A percentile compares a stretch with the other conserved stretches of the same genome.
These are phyloP conservation scores for Xanthoconium separans DNA, from an alignment of 1,284 basidiomycete species.

Conservation along the genomic window DNA sequence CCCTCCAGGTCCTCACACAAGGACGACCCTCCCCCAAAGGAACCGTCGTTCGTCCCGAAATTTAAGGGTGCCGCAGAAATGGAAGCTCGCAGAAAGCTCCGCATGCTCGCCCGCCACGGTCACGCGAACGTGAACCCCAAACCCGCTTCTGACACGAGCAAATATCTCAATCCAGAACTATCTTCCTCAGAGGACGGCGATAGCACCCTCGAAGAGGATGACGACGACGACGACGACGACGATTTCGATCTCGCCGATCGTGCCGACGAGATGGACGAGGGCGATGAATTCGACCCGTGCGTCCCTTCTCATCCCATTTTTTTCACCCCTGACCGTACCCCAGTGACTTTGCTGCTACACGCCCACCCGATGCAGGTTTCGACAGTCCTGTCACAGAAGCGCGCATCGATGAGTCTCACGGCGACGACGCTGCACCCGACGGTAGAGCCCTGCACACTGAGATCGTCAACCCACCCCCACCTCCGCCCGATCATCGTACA, in stretches of 20 bases:
- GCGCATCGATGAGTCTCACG: slow-evolving; percentile 24
- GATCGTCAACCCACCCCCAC: slow-evolving; percentile 39
- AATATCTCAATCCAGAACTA: slow-evolving; percentile 45
- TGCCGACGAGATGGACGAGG: slow-evolving; percentile 57
- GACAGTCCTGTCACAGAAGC: slow-evolving; percentile 69
- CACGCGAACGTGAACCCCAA: slow-evolving; percentile 32
- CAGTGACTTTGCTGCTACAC: slow-evolving; percentile 53
- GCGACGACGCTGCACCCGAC: slow-evolving; percentile 16
- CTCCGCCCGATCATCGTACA: slow-evolving; percentile 15
- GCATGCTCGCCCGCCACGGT: slow-evolving; percentile 58
- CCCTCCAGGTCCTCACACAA: slow-evolving; percentile 4
- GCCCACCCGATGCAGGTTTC: slow-evolving; percentile 44
- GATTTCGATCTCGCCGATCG: slow-evolving; percentile 52
- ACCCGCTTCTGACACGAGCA: slow-evolving; percentile 30
- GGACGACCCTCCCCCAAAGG: slow-evolving; percentile 37
- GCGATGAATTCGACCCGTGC: slow-evolving; percentile 75
- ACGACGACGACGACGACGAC: slow-evolving; percentile 43
- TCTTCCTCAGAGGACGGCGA: slow-evolving; percentile 55
- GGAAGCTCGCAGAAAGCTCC: slow-evolving; percentile 63
- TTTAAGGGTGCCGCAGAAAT: slow-evolving; percentile 78
- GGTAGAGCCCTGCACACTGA: slow-evolving; percentile 44
- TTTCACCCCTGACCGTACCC: slow-evolving; percentile 1
- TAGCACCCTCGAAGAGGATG: slow-evolving; percentile 42
- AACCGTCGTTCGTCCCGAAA: slow-evolving; percentile 61
- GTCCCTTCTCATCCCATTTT: slow-evolving; percentile 28